A percentile compares a stretch with the other conserved stretches of the same genome.
phyloP scores from a whole-genome alignment of 164 flowering plant species.

The Vitis rupestris region DNA sequence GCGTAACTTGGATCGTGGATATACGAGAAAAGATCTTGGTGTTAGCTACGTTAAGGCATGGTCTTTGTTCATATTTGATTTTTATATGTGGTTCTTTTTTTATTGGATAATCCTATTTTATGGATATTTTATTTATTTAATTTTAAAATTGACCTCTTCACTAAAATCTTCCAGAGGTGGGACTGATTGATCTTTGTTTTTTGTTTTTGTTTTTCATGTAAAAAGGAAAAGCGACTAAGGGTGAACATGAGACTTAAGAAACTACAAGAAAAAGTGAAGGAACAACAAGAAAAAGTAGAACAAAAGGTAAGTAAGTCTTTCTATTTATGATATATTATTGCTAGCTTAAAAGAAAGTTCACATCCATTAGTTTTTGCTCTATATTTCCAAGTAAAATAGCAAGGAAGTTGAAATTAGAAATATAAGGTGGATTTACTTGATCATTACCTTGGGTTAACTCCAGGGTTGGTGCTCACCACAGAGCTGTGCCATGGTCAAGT shows the following conservation, averaged over 20 bases:
- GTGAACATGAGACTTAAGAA: constrained; percentile 87
- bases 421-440: too few relatives aligned
- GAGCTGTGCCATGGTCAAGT: too few relatives aligned
- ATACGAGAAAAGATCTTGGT: constrained; percentile 88
- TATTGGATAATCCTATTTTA: not conserved
- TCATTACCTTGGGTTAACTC: too few relatives aligned
- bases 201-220: constrained; percentile 3
- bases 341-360: too few relatives aligned
- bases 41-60: constrained; percentile 94
- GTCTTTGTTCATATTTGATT: not conserved
- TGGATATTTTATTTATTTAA: not conserved
- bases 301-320: constrained; percentile 28
- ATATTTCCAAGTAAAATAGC: too few relatives aligned
- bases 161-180: not conserved
- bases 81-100: not conserved
- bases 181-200: constrained; percentile 8
- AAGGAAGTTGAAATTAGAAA: too few relatives aligned
- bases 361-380: too few relatives aligned
- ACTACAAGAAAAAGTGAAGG: constrained; percentile 88
- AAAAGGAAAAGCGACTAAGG: constrained; percentile 85
- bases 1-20: constrained; percentile 96
- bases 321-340: not conserved
- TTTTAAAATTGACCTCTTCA: not conserved
- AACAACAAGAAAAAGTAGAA: constrained; percentile 89
- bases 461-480: too few relatives aligned